Conservation (phyloP, 768 basidiomycete species). For the Pisolithus tinctorius region DNA sequence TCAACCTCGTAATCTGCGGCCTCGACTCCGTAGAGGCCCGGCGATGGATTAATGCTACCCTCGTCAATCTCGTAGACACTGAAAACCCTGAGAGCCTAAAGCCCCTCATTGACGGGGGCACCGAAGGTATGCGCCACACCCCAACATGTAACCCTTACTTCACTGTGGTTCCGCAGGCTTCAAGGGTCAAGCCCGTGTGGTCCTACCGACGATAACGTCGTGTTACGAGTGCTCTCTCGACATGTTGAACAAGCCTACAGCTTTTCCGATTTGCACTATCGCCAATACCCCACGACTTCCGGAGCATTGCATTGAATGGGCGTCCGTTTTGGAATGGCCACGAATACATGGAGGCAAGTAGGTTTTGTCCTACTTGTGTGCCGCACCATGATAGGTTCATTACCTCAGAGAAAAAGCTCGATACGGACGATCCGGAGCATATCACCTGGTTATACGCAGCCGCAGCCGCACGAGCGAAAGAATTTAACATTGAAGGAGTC, state of each 20-base stretch:
- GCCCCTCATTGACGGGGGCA: constrained; percentile 96
- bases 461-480: constrained; percentile 77
- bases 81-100: constrained; percentile 91
- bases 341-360: constrained; percentile 73
- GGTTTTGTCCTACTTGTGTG: not conserved
- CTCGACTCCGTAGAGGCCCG: constrained; percentile 96
- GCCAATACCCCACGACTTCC: constrained; percentile 97
- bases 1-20: constrained; percentile 95
- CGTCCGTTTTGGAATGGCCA: constrained; percentile 98
- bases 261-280: constrained; percentile 97
- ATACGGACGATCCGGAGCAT: constrained; percentile 96
- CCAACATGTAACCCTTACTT: not conserved
- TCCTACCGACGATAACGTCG: constrained; percentile 89
- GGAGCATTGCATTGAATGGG: constrained; percentile 99
- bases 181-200: constrained; percentile 96
- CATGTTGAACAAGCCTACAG: constrained; percentile 96
- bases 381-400: constrained; percentile 1
- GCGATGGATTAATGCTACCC: constrained; percentile 97
- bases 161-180: constrained; percentile 54
- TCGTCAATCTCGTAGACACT: constrained; percentile 91
- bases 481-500: constrained; percentile 97
- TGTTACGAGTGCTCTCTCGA: constrained; percentile 98
- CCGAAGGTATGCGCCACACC: constrained; percentile 58
- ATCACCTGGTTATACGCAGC: constrained; percentile 87
- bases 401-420: constrained; percentile 76